phyloP scores from a whole-genome alignment of 176 grass and related monocot genomes.

The Chloris gayana region DNA sequence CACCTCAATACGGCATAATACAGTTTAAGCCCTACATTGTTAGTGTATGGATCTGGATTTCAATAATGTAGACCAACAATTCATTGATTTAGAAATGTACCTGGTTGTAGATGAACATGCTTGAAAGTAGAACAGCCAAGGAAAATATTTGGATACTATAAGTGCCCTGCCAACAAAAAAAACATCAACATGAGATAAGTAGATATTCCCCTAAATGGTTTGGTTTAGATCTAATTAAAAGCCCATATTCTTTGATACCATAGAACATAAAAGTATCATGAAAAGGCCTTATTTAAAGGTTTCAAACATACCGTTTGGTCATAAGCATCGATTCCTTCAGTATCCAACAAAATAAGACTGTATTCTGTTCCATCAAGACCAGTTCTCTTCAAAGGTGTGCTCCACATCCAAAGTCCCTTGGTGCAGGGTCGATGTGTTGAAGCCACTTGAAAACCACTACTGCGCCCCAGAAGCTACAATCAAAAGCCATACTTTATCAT shows the following conservation, averaged over 20 bases:
- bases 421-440: constrained; percentile 94
- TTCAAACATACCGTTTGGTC: constrained; percentile 81
- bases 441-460: constrained; percentile 95
- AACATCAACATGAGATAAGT: constrained; percentile 12
- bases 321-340: constrained; percentile 98
- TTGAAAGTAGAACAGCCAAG: constrained; percentile 90
- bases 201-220: background rate
- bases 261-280: background rate
- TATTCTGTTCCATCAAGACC: constrained; percentile 92
- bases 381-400: constrained; percentile 79
- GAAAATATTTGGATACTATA: constrained; percentile 99
- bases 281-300: background rate
- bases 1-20: background rate
- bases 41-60: background rate
- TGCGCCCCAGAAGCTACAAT: constrained; percentile 80
- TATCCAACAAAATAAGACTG: constrained; percentile 86
- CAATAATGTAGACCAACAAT: constrained; percentile 15
- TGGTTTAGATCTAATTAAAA: no score
- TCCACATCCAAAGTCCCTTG: constrained; percentile 99
- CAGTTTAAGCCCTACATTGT: background rate
- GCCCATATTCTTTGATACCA: background rate
- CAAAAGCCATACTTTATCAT: constrained; percentile 2
- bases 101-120: constrained; percentile 99
- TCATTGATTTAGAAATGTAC: constrained; percentile 41
- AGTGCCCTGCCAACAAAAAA: constrained; percentile 67